Evolutionary conservation across 768 basidiomycete genomes (phyloP).

Genomic region (Tylopilus subfusipes): DNA sequence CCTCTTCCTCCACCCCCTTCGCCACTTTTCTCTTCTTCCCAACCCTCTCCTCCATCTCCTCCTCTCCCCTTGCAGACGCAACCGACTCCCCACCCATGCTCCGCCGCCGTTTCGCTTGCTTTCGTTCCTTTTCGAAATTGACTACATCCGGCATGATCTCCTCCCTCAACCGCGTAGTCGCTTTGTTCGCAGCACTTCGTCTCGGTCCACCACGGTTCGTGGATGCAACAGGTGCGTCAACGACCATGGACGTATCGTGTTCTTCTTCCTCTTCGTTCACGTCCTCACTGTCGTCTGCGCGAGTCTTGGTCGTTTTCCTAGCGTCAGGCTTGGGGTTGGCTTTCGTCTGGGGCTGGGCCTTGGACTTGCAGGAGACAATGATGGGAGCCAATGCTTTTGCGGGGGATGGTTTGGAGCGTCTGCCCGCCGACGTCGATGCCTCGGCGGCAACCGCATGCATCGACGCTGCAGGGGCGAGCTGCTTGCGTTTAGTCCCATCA

Average conservation of each 20-base stretch:
- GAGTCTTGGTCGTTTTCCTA: background rate
- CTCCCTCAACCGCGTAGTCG: constrained; percentile 42
- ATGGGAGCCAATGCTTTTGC: constrained; percentile 6
- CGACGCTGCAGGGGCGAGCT: constrained; percentile 19
- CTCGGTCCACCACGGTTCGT: constrained; percentile 24
- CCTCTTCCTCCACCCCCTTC: constrained; percentile 15
- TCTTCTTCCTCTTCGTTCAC: background rate
- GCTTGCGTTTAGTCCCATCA: background rate
- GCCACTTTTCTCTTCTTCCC: constrained; percentile 19
- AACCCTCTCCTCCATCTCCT: constrained; percentile 20
- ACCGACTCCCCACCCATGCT: constrained; percentile 32
- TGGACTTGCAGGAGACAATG: constrained; percentile 1
- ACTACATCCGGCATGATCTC: constrained; percentile 76
- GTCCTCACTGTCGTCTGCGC: background rate
- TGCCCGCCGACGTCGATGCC: constrained; percentile 16
- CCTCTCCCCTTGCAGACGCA: constrained; percentile 1
- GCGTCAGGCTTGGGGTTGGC: background rate
- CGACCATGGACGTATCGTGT: constrained; percentile 7
- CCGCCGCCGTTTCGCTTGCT: constrained; percentile 34
- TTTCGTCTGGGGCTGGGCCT: constrained; percentile 1
- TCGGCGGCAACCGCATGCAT: constrained; percentile 24
- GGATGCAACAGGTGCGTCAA: constrained; percentile 10
- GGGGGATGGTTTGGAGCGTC: constrained; percentile 17
- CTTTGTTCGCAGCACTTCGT: constrained; percentile 55
- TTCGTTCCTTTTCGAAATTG: constrained; percentile 65